phyloP scores from a whole-genome alignment of 73 alveolate species.

The Tetrahymena borealis region DNA sequence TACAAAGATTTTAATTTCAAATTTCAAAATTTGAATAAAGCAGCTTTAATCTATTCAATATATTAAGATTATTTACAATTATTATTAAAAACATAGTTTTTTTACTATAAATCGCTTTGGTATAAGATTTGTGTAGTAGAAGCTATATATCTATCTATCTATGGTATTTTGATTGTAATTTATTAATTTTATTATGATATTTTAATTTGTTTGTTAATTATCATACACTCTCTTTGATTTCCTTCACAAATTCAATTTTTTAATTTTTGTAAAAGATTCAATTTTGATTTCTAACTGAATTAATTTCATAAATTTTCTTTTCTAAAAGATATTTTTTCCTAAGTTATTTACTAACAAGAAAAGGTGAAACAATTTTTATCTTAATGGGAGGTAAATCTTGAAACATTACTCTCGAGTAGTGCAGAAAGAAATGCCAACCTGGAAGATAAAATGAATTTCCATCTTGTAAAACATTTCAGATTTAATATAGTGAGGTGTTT shows the following conservation, averaged over 20 bases:
- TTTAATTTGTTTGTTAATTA: not conserved
- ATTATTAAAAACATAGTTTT: too few relatives aligned
- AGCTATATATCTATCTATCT: not conserved
- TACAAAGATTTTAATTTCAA: too few relatives aligned
- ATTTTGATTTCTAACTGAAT: not conserved
- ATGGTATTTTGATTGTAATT: not conserved
- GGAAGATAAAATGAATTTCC: not conserved
- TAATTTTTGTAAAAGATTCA: not conserved
- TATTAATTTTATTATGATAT: not conserved
- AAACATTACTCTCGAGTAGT: not conserved
- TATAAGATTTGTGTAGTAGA: too few relatives aligned
- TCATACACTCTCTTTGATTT: not conserved
- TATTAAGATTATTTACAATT: too few relatives aligned
- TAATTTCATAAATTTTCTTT: not conserved
- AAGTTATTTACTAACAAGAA: not conserved
- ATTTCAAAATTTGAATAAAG: too few relatives aligned
- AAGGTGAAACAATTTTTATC: not conserved
- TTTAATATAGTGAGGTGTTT: not conserved
- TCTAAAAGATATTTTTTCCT: not conserved
- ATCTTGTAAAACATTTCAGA: not conserved
- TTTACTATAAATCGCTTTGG: too few relatives aligned
- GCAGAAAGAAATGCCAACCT: not conserved
- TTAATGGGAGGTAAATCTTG: not conserved
- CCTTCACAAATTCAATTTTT: not conserved
- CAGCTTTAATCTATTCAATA: too few relatives aligned